Evolutionary conservation across 2,329 filamentous ascomycete species (phyloP).

Genomic region (Grosmannia serpens): DNA sequence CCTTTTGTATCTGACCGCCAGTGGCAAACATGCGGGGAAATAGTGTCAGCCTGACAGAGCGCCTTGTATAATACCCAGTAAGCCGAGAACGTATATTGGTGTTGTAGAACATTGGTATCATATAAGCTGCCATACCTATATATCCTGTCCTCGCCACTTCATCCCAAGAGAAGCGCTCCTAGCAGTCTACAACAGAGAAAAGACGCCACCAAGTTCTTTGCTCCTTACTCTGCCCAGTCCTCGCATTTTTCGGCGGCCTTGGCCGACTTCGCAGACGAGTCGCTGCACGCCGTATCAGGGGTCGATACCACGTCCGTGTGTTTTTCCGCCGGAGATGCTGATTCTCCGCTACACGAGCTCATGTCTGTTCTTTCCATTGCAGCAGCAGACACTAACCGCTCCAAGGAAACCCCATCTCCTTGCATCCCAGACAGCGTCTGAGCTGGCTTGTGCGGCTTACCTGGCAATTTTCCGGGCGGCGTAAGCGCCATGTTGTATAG

Average conservation of each 20-base stretch:
- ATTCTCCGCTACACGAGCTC: neutral
- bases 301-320: neutral
- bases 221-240: neutral
- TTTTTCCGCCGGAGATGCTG: neutral
- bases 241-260: neutral
- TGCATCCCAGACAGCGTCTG: neutral
- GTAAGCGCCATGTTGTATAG: neutral
- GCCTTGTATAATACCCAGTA: neutral
- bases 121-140: neutral
- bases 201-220: neutral
- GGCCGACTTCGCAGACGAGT: neutral
- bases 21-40: too few species aligned
- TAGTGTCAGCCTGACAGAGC: neutral
- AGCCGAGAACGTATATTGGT: neutral
- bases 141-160: neutral
- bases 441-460: neutral
- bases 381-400: neutral
- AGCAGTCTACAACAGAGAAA: neutral
- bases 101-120: neutral
- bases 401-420: neutral
- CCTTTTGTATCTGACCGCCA: too few species aligned
- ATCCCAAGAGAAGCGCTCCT: neutral
- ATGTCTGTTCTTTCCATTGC: neutral
- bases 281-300: neutral
- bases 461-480: neutral